These are phyloP conservation scores for Pinus tabuliformis DNA, from an alignment of 75 land plant genomes.

Conservation along the genomic window DNA sequence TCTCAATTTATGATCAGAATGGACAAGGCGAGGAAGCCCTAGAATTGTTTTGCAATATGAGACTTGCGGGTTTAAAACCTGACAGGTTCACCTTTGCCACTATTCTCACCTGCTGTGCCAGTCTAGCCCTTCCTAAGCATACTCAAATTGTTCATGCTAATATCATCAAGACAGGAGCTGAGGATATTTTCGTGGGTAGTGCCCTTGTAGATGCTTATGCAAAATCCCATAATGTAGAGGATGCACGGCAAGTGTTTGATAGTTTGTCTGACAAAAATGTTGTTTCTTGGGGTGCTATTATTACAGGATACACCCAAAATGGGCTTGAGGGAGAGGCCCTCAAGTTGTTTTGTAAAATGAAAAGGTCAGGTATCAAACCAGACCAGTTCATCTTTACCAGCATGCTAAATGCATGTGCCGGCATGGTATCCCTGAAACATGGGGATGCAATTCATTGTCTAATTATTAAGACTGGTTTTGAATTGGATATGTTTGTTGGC, in stretches of 20 bases:
- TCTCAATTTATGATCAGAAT: conserved; percentile 13
- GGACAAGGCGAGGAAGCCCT: conserved; percentile 17
- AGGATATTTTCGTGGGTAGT: neutral
- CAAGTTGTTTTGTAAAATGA: conserved; percentile 37
- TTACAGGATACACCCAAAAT: conserved; percentile 43
- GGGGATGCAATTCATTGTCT: conserved; percentile 37
- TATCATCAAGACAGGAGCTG: conserved; percentile 11
- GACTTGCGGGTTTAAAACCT: conserved; percentile 16
- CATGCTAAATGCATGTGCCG: conserved; percentile 44
- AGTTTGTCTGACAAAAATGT: neutral
- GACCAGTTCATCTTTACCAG: conserved; percentile 58
- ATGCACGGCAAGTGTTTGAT: neutral
- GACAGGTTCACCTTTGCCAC: conserved; percentile 14
- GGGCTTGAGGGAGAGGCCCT: conserved; percentile 33
- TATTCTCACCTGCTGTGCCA: conserved; percentile 18
- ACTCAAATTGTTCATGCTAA: conserved; percentile 11
- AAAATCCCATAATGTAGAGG: neutral
- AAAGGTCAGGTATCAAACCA: conserved; percentile 29
- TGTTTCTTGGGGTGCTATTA: conserved; percentile 42
- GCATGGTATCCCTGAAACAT: conserved; percentile 12
- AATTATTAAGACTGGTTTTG: conserved; percentile 30
- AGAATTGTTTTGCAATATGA: conserved; percentile 15
- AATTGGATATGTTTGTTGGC: conserved; percentile 30
- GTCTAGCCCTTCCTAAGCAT: conserved; percentile 1
- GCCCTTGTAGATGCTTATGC: conserved; percentile 5